These are phyloP conservation scores for Polyporus tsugae DNA, from an alignment of 1,284 basidiomycete genomes.

Conservation along the genomic window DNA sequence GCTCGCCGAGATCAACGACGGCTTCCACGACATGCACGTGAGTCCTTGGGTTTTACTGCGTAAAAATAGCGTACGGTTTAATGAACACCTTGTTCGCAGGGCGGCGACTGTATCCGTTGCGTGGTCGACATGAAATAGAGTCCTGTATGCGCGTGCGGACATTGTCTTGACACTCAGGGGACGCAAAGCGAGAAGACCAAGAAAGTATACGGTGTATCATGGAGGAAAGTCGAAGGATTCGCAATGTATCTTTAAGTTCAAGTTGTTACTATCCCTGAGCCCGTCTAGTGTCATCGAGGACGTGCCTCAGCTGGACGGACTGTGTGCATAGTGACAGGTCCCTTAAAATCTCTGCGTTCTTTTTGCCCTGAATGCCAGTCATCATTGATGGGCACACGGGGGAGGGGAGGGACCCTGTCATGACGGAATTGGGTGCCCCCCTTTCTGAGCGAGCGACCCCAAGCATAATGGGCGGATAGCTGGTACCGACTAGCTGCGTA, in stretches of 20 bases:
- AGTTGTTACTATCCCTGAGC: neutral
- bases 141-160: neutral
- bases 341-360: no score
- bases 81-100: slow-evolving; percentile 48
- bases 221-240: slow-evolving; percentile 21
- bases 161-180: neutral
- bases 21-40: slow-evolving; percentile 96
- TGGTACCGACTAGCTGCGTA: no score
- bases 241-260: slow-evolving; percentile 23
- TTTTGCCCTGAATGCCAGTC: no score
- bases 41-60: slow-evolving; percentile 44
- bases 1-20: slow-evolving; percentile 85
- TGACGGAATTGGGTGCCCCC: no score
- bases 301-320: neutral
- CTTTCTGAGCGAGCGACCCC: no score
- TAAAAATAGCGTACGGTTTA: neutral
- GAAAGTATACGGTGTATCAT: slow-evolving; percentile 28
- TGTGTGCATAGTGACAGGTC: neutral
- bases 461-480: no score
- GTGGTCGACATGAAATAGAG: slow-evolving; percentile 76
- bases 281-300: neutral
- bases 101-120: slow-evolving; percentile 92
- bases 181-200: slow-evolving; percentile 9
- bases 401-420: no score
- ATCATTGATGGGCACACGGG: no score